These are phyloP conservation scores for Berkeleyomyces rouxiae DNA, from an alignment of 2,329 filamentous ascomycete species.

Conservation along the genomic window DNA sequence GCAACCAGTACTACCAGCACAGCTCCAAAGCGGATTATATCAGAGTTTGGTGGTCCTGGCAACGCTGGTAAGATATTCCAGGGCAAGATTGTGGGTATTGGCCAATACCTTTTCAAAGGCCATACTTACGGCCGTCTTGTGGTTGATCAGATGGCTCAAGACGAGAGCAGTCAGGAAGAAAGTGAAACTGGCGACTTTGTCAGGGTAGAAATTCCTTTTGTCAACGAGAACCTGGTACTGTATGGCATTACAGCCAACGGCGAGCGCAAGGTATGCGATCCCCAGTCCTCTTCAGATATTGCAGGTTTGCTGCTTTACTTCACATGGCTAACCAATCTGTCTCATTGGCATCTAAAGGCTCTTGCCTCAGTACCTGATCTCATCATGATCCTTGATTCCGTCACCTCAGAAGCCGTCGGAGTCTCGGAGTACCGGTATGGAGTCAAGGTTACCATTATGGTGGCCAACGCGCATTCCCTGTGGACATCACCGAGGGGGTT, in stretches of 20 bases:
- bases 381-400: constrained; percentile 24
- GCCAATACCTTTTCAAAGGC: constrained; percentile 9
- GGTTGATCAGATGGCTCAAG: constrained; percentile 25
- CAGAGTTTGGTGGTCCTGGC: constrained; percentile 23
- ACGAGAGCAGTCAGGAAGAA: constrained; percentile 20
- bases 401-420: constrained; percentile 23
- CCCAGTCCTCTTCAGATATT: neutral
- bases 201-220: constrained; percentile 34
- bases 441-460: constrained; percentile 9
- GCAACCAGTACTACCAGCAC: constrained; percentile 26
- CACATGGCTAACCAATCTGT: neutral
- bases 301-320: neutral
- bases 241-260: constrained; percentile 15
- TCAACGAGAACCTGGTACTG: constrained; percentile 39
- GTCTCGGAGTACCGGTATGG: constrained; percentile 21
- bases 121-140: constrained; percentile 23
- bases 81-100: constrained; percentile 17
- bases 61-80: constrained; percentile 17
- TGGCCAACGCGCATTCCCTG: constrained; percentile 10
- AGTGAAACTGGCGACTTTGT: constrained; percentile 13
- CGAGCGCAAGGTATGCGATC: constrained; percentile 15
- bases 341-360: constrained; percentile 14
- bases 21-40: constrained; percentile 23
- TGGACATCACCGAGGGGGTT: constrained; percentile 5
- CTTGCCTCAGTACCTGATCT: constrained; percentile 27